Evolutionary conservation across 805 yeast species (phyloP).

Genomic region (Candida odintsovae): DNA sequence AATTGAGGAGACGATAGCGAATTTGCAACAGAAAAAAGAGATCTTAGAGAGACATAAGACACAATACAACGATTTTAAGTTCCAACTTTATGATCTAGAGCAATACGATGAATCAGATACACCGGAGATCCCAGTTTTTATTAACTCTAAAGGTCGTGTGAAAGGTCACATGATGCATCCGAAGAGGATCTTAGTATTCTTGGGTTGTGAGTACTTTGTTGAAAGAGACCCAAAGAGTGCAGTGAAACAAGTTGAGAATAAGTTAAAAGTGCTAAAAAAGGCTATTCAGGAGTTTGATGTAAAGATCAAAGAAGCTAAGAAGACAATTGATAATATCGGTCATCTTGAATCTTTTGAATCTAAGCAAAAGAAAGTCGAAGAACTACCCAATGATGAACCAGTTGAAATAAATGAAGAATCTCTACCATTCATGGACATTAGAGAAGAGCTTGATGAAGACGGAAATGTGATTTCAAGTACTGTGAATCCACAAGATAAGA

Average conservation of each 20-base stretch:
- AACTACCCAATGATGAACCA: not conserved
- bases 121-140: conserved; percentile 12
- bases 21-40: conserved; percentile 4
- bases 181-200: conserved; percentile 23
- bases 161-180: conserved; percentile 18
- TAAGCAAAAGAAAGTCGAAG: not conserved
- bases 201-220: conserved; percentile 38
- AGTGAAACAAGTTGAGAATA: conserved; percentile 20
- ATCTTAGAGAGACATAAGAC: conserved; percentile 13
- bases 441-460: conserved; percentile 81
- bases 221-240: conserved; percentile 30
- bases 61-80: conserved; percentile 18
- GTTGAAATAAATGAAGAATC: conserved; percentile 35
- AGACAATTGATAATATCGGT: conserved; percentile 26
- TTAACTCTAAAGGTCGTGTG: conserved; percentile 17
- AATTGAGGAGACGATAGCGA: conserved; percentile 3
- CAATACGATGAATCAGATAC: conserved; percentile 5
- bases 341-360: conserved; percentile 15
- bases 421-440: conserved; percentile 72
- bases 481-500: conserved; percentile 34
- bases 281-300: conserved; percentile 35
- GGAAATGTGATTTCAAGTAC: conserved; percentile 54
- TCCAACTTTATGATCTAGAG: conserved; percentile 15
- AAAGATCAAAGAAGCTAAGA: conserved; percentile 35
- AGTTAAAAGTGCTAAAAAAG: conserved; percentile 26